Percentiles rank a stretch among this genome's conserved stretches.
These are phyloP conservation scores for Aureoboletus auriporus DNA, from an alignment of 768 basidiomycete species.

Conservation along the genomic window DNA sequence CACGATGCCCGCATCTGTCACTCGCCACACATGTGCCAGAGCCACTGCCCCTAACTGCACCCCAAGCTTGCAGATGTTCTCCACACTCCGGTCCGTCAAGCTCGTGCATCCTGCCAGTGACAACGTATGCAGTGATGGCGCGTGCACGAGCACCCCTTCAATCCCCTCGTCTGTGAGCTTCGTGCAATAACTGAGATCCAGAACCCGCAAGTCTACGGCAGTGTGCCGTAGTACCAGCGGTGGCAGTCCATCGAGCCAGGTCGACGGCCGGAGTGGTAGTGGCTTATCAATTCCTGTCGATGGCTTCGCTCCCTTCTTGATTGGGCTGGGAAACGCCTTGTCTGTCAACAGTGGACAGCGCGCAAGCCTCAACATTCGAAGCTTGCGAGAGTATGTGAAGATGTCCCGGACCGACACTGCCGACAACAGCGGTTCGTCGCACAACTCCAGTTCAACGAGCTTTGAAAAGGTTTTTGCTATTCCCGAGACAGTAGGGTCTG, in stretches of 20 bases:
- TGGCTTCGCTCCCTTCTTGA: constrained; percentile 31
- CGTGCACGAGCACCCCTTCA: constrained; percentile 69
- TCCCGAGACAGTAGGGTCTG: constrained; percentile 56
- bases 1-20: constrained; percentile 76
- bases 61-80: constrained; percentile 66
- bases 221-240: constrained; percentile 59
- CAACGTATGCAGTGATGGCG: constrained; percentile 71
- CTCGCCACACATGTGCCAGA: constrained; percentile 71
- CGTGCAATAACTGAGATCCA: constrained; percentile 74
- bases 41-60: constrained; percentile 75
- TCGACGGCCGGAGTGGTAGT: constrained; percentile 50
- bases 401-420: constrained; percentile 70
- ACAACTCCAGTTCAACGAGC: constrained; percentile 80
- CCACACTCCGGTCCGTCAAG: constrained; percentile 70
- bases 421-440: constrained; percentile 63
- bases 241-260: constrained; percentile 59
- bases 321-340: constrained; percentile 64
- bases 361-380: constrained; percentile 72
- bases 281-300: constrained; percentile 41
- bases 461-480: constrained; percentile 73
- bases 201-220: constrained; percentile 69
- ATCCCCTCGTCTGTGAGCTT: constrained; percentile 72
- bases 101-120: constrained; percentile 72
- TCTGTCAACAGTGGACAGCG: constrained; percentile 78
- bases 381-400: constrained; percentile 75